Conservation (phyloP, 805 yeast species). For the Torulaspora microellipsoides region DNA sequence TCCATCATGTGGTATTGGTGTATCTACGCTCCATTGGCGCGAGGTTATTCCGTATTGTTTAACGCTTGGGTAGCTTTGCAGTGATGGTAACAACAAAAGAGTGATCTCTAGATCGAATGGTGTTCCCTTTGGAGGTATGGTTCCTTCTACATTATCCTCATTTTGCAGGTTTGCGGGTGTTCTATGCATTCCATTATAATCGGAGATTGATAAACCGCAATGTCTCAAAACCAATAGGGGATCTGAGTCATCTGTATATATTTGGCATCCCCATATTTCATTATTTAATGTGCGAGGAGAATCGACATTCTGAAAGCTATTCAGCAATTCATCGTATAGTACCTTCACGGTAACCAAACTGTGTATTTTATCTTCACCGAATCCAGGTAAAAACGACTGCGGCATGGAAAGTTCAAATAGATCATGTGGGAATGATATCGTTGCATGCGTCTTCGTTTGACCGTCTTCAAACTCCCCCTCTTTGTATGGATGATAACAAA, state of each 20-base stretch:
- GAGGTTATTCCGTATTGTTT: slow-evolving; percentile 67
- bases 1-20: slow-evolving; percentile 61
- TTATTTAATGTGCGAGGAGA: slow-evolving; percentile 45
- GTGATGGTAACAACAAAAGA: slow-evolving; percentile 57
- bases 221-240: slow-evolving; percentile 70
- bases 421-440: slow-evolving; percentile 8
- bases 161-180: slow-evolving; percentile 43
- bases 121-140: slow-evolving; percentile 17
- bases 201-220: slow-evolving; percentile 54
- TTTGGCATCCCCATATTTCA: slow-evolving; percentile 84
- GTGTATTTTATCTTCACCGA: slow-evolving; percentile 20
- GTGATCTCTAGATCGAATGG: slow-evolving; percentile 34
- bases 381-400: slow-evolving; percentile 27
- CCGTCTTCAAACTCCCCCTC: slow-evolving; percentile 7
- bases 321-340: slow-evolving; percentile 19
- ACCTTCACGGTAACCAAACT: slow-evolving; percentile 21
- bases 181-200: slow-evolving; percentile 22
- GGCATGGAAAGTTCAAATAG: slow-evolving; percentile 15
- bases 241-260: slow-evolving; percentile 93
- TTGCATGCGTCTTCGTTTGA: not conserved
- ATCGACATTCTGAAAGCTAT: slow-evolving; percentile 36
- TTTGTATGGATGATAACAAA: slow-evolving; percentile 23
- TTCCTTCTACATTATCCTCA: slow-evolving; percentile 29
- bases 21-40: slow-evolving; percentile 56
- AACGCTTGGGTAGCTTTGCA: slow-evolving; percentile 60